phyloP scores from a whole-genome alignment of 345 rosid genomes.

The Populus pruinosa region DNA sequence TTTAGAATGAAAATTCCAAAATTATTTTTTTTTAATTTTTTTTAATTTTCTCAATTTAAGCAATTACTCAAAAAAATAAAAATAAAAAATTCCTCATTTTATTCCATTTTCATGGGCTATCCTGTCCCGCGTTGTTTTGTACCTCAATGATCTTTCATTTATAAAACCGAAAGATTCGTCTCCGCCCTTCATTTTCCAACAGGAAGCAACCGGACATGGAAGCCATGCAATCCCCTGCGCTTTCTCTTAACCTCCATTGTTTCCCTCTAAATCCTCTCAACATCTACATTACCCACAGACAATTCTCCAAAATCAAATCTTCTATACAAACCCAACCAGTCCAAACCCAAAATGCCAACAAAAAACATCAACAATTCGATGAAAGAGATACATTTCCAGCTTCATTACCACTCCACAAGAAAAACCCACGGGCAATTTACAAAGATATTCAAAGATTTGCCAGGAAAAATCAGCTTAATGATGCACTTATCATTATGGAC shows the following conservation, averaged over 20 bases:
- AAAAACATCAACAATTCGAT: neutral
- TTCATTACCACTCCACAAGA: conserved; percentile 32
- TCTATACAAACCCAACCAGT: neutral
- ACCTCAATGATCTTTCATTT: too few species aligned
- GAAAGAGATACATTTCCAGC: neutral
- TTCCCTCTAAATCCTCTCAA: neutral
- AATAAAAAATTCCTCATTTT: too few species aligned
- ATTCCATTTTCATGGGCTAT: too few species aligned
- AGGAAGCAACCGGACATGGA: neutral
- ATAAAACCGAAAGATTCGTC: too few species aligned
- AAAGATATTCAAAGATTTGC: conserved; percentile 59
- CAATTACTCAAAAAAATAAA: too few species aligned
- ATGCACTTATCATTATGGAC: conserved; percentile 61
- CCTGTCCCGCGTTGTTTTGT: too few species aligned
- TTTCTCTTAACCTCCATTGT: neutral
- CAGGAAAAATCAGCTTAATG: conserved; percentile 55
- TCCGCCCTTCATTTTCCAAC: too few species aligned
- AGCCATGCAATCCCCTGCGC: neutral
- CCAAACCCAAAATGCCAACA: neutral
- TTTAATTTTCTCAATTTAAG: too few species aligned
- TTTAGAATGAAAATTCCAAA: too few species aligned
- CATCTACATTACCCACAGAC: neutral
- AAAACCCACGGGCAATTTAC: conserved; percentile 58
- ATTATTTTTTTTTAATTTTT: too few species aligned
- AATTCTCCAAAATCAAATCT: neutral